Evolutionary conservation across 139 green algal genomes (phyloP), one percentile per base, ranked within the genome.

Genomic region (Gonium pectorale): DNA sequence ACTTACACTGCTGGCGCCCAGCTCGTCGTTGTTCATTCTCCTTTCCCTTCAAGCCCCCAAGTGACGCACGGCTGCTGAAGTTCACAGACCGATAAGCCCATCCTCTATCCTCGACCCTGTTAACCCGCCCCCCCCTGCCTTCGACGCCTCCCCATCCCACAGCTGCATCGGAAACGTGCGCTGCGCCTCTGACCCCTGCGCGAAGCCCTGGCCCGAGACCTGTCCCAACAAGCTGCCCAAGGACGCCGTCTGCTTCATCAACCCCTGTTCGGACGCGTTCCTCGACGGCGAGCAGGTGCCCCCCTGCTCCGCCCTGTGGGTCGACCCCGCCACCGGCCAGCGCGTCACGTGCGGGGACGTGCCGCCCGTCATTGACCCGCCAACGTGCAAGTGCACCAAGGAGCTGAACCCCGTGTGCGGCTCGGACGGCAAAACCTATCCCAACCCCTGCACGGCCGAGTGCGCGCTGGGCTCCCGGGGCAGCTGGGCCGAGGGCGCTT

Each of bases 361-460:
- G 5, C 60, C 60, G 29, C n/a, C 35, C 13, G 13, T 54, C 13
- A 44, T 17, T 11, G 13, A 51, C 24, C 38, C 17, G 27, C 35
- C 8, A 3, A 6, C 1, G 33, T 73, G 56, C n/a, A 26, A 24
- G 8, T 38, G 27, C 31, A 68, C 83, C 27, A 31, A 38, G 27
- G 67, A 87, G n/a, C 54, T 49, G 22, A 59, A 49, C 43, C 79
- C 82, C 19, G 67, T 86, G 59, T 91, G 87, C n/a, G 84, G 82
- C 22, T 38, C 73, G 24, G 83, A 88, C 24, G 85, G 85, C n/a
- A 49, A 66, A 9, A 91, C 88, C 17, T 86, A 85, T 44, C 59
- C 69, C 73, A 91, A 91, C 62, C 62, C 56, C 13, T 91, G 87
- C 56, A 33, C 56, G 38, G 87, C 87, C 5, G 15, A 26, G 6